phyloP scores from a whole-genome alignment of 139 green algal species.

The Penium margaritaceum region DNA sequence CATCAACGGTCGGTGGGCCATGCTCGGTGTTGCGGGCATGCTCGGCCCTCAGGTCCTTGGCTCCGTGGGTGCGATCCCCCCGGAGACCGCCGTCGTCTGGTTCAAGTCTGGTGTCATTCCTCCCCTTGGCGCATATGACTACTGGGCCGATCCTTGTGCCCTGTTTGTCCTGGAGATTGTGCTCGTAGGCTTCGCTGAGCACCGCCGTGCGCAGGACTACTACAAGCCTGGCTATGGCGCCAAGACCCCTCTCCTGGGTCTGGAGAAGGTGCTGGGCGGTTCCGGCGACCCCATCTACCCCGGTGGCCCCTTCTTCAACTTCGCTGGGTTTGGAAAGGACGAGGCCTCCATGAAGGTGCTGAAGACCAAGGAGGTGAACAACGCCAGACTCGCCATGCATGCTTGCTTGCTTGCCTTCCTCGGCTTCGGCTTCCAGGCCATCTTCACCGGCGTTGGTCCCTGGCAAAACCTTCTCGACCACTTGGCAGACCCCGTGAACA shows the following conservation, averaged over 20 bases:
- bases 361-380: too few species aligned
- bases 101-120: slow-evolving; percentile 84
- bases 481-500: too few species aligned
- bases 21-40: slow-evolving; percentile 88
- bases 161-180: slow-evolving; percentile 93
- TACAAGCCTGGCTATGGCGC: too few species aligned
- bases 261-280: too few species aligned
- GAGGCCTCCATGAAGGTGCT: too few species aligned
- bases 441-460: too few species aligned
- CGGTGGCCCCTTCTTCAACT: slow-evolving; percentile 86
- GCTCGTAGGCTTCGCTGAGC: slow-evolving; percentile 91
- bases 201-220: slow-evolving; percentile 25
- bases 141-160: slow-evolving; percentile 83
- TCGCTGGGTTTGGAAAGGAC: too few species aligned
- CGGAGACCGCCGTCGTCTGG: slow-evolving; percentile 72
- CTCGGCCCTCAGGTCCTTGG: slow-evolving; percentile 88
- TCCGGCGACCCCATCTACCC: slow-evolving; percentile 73
- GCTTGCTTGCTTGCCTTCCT: too few species aligned
- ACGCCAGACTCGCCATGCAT: too few species aligned
- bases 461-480: too few species aligned
- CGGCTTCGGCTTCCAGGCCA: too few species aligned
- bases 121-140: slow-evolving; percentile 56
- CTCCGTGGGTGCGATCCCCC: slow-evolving; percentile 69
- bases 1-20: slow-evolving; percentile 66
- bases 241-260: too few species aligned